These are phyloP conservation scores for Monilinia laxa DNA, from an alignment of 2,329 filamentous ascomycete species.

Conservation along the genomic window DNA sequence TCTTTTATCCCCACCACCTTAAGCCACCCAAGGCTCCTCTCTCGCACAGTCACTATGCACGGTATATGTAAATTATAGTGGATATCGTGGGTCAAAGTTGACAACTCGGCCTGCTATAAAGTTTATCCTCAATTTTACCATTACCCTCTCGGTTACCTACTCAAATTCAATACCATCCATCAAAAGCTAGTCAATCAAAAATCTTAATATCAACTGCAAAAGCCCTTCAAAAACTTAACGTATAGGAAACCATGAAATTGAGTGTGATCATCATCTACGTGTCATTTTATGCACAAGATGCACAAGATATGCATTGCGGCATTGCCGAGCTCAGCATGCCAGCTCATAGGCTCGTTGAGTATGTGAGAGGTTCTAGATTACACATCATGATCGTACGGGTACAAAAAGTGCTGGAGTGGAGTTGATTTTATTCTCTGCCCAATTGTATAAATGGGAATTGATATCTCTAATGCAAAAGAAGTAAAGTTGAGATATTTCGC, in stretches of 20 bases:
- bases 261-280: slow-evolving; percentile 18
- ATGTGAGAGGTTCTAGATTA: slow-evolving; percentile 15
- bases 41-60: slow-evolving; percentile 3
- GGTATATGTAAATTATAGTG: slow-evolving; percentile 1
- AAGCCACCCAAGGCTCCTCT: slow-evolving; percentile 8
- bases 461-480: neutral
- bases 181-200: neutral
- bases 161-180: slow-evolving; percentile 6
- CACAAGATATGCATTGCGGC: slow-evolving; percentile 21
- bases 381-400: slow-evolving; percentile 13
- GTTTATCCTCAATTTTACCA: neutral
- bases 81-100: slow-evolving; percentile 7
- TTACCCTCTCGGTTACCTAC: neutral
- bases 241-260: neutral
- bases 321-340: slow-evolving; percentile 20
- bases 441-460: neutral
- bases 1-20: neutral
- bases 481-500: neutral
- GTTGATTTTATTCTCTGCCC: neutral
- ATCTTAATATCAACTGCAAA: neutral
- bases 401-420: neutral
- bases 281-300: slow-evolving; percentile 21
- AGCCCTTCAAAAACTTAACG: neutral
- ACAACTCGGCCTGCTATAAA: slow-evolving; percentile 2
- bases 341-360: slow-evolving; percentile 16